Percentiles rank a stretch among this genome's conserved stretches.
phyloP scores from a whole-genome alignment of 495 filamentous ascomycete species.

The Neurospora sp. region DNA sequence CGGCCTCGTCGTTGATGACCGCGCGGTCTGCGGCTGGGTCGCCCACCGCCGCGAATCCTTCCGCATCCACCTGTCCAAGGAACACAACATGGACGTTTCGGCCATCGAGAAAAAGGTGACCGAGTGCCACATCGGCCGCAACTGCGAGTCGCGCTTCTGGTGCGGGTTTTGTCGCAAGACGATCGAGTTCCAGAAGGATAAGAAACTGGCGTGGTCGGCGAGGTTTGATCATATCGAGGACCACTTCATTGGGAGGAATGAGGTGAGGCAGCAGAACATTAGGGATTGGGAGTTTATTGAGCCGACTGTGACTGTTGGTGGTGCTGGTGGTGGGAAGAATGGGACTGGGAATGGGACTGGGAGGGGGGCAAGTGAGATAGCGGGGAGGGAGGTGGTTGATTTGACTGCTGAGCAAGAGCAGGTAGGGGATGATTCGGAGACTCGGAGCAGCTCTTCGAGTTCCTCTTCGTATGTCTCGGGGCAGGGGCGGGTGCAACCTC shows the following conservation, averaged over 20 bases:
- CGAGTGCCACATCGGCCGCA: constrained; percentile 55
- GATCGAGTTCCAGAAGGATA: constrained; percentile 44
- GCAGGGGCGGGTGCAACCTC: background rate
- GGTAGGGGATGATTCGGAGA: background rate
- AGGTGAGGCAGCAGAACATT: constrained; percentile 19
- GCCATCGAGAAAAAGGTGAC: constrained; percentile 38
- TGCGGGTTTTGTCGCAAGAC: constrained; percentile 72
- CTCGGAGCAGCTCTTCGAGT: background rate
- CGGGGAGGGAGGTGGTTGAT: background rate
- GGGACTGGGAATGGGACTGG: background rate
- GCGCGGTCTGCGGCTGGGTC: constrained; percentile 43
- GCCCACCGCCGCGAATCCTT: constrained; percentile 55
- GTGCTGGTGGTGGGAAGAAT: background rate
- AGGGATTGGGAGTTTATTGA: constrained; percentile 28
- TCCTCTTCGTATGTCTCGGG: background rate
- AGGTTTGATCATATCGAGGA: constrained; percentile 82
- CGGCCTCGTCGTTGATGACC: background rate
- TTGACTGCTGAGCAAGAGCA: background rate
- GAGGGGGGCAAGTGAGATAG: background rate
- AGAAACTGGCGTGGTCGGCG: constrained; percentile 56
- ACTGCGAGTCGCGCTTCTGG: constrained; percentile 67
- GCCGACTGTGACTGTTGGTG: background rate
- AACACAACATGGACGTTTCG: constrained; percentile 39
- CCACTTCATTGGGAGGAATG: constrained; percentile 50
- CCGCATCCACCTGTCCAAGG: constrained; percentile 45